A percentile compares a stretch with the other conserved stretches of the same genome.
Evolutionary conservation across 2,329 filamentous ascomycete species (phyloP).

Genomic region (Neocatenulostroma microsporum): DNA sequence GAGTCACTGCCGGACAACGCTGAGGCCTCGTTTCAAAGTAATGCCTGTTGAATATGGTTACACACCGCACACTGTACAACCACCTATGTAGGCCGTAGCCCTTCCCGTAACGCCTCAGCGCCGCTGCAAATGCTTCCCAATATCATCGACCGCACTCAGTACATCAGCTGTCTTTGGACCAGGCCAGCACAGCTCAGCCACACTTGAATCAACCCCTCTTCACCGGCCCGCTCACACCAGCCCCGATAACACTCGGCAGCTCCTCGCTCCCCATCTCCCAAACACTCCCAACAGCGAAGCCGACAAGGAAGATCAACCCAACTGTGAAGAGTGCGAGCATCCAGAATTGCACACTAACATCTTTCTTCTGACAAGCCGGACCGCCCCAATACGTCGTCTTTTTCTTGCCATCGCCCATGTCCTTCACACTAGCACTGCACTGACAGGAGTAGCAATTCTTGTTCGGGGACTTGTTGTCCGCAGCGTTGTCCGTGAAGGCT

Average conservation of each 20-base stretch:
- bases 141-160: too few relatives aligned
- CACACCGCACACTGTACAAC: too few relatives aligned
- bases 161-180: too few relatives aligned
- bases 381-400: slow-evolving; percentile 75
- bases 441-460: slow-evolving; percentile 67
- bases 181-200: too few relatives aligned
- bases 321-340: slow-evolving; percentile 70
- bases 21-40: too few relatives aligned
- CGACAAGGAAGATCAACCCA: slow-evolving; percentile 58
- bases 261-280: slow-evolving; percentile 79
- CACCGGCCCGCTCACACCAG: slow-evolving; percentile 66
- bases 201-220: too few relatives aligned
- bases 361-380: slow-evolving; percentile 79
- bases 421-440: slow-evolving; percentile 56
- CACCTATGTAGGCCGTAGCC: too few relatives aligned
- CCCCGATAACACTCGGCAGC: slow-evolving; percentile 90
- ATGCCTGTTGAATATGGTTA: too few relatives aligned
- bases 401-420: slow-evolving; percentile 43
- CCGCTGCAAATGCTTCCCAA: too few relatives aligned
- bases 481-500: slow-evolving; percentile 50
- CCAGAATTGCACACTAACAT: slow-evolving; percentile 84
- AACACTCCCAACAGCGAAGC: slow-evolving; percentile 66
- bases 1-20: too few relatives aligned
- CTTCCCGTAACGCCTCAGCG: too few relatives aligned
- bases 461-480: slow-evolving; percentile 27